Conservation (phyloP, 371 early-diverging fungal genomes). For the Apophysomyces ossiformis region DNA sequence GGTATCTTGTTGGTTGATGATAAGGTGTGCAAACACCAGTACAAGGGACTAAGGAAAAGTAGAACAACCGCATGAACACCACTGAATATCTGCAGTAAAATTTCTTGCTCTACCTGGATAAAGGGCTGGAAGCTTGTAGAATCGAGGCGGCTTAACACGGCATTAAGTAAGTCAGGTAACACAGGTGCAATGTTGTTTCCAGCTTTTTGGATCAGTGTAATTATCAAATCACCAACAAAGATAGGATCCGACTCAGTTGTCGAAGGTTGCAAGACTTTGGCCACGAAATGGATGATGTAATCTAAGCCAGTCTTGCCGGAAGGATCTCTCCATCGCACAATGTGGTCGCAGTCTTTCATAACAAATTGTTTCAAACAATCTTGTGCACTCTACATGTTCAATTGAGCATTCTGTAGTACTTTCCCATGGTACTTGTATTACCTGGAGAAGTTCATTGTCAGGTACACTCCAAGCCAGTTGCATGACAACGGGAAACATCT, state of each 20-base stretch:
- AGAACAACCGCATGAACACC: not conserved
- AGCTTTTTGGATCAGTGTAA: constrained; percentile 82
- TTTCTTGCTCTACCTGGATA: constrained; percentile 59
- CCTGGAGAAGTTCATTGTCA: constrained; percentile 61
- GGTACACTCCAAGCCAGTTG: constrained; percentile 65
- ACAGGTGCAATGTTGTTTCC: constrained; percentile 70
- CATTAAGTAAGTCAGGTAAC: constrained; percentile 79
- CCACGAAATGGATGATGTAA: constrained; percentile 79
- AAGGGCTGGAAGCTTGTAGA: constrained; percentile 77
- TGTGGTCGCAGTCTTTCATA: constrained; percentile 66
- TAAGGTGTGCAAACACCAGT: constrained; percentile 85
- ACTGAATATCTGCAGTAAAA: not conserved
- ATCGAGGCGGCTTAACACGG: constrained; percentile 71
- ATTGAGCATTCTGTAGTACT: too few relatives aligned
- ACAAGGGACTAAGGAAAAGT: constrained; percentile 70
- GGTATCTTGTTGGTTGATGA: constrained; percentile 70
- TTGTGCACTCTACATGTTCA: constrained; percentile 57
- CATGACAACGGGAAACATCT: constrained; percentile 86
- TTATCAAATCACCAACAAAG: constrained; percentile 90
- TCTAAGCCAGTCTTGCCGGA: constrained; percentile 78
- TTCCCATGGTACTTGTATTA: not conserved
- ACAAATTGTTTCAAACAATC: constrained; percentile 69
- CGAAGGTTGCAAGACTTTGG: constrained; percentile 73
- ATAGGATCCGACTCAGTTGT: constrained; percentile 80
- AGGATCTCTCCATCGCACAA: constrained; percentile 69